These are phyloP conservation scores for Paraphaeosphaeria sporulosa DNA, from an alignment of 2,329 filamentous ascomycete species.

Conservation along the genomic window DNA sequence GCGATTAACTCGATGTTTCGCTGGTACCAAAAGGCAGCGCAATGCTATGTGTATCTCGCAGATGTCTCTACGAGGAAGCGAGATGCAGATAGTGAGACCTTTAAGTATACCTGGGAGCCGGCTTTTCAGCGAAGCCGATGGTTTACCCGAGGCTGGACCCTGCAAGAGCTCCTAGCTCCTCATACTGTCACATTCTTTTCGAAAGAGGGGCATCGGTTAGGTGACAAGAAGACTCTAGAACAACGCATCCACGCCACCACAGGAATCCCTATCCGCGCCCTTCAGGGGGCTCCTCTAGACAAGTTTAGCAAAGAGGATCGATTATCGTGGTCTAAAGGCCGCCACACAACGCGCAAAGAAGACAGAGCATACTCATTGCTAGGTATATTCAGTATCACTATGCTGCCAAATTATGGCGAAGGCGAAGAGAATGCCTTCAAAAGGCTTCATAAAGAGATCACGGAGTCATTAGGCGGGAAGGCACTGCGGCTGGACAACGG, in stretches of 20 bases:
- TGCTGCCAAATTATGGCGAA: too few relatives aligned
- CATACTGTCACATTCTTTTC: constrained; percentile 13
- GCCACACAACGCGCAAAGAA: constrained; percentile 24
- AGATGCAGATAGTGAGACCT: too few relatives aligned
- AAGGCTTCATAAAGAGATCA: too few relatives aligned
- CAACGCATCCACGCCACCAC: constrained; percentile 15
- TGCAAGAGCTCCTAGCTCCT: constrained; percentile 22
- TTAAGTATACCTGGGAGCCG: not conserved
- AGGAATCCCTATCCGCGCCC: constrained; percentile 10
- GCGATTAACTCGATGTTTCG: constrained; percentile 1
- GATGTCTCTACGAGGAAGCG: not conserved
- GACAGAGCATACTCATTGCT: too few relatives aligned
- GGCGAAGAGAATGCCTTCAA: too few relatives aligned
- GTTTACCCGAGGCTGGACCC: constrained; percentile 8
- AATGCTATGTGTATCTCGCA: not conserved
- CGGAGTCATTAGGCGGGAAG: too few relatives aligned
- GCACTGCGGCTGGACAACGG: too few relatives aligned
- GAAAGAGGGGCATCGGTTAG: constrained; percentile 16
- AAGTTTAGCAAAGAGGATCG: constrained; percentile 17
- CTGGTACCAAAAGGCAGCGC: not conserved
- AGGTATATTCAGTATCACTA: too few relatives aligned
- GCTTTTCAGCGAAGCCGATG: not conserved
- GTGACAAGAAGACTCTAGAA: constrained; percentile 17
- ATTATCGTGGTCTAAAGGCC: constrained; percentile 17
- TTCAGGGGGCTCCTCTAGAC: constrained; percentile 8